Evolutionary conservation across 176 grass and related monocot species (phyloP).

Genomic region (Dendrocalamus sinicus): DNA sequence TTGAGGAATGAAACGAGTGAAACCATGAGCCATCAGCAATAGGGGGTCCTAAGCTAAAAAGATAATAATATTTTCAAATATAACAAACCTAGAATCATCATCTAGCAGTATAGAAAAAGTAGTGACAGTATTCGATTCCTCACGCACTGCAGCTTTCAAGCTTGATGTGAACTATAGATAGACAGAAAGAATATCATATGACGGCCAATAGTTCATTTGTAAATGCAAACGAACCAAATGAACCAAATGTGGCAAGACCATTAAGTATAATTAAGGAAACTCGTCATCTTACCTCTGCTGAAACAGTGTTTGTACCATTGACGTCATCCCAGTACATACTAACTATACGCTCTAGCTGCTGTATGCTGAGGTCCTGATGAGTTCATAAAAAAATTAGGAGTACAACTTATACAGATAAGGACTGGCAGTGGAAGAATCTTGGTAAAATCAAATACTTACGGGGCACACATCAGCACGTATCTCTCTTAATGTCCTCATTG

Average conservation of each 20-base stretch:
- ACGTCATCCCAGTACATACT: conserved; percentile 92
- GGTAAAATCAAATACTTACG: conserved; percentile 58
- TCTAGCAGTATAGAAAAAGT: conserved; percentile 70
- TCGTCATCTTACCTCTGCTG: conserved; percentile 69
- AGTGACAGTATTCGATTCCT: conserved; percentile 62
- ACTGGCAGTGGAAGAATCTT: background rate
- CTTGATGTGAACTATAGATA: conserved; percentile 64
- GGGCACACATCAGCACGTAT: conserved; percentile 85
- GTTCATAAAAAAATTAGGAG: conserved; percentile 41
- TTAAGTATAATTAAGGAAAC: conserved; percentile 23
- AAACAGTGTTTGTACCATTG: conserved; percentile 84
- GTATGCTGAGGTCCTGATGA: conserved; percentile 78
- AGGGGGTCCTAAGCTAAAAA: conserved; percentile 15
- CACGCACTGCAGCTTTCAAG: conserved; percentile 59
- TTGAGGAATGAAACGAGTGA: conserved; percentile 29
- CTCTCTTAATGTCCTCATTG: conserved; percentile 75
- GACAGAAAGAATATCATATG: background rate
- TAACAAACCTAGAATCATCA: conserved; percentile 81
- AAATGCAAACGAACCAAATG: conserved; percentile 33
- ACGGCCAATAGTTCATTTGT: conserved; percentile 15
- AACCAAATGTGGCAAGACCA: conserved; percentile 22
- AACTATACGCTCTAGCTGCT: conserved; percentile 87
- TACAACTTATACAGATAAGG: conserved; percentile 12
- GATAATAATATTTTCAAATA: conserved; percentile 15
- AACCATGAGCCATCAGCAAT: conserved; percentile 33